These are phyloP conservation scores for Penstemon newberryi DNA, from an alignment of 257 asterid genomes.

Conservation along the genomic window DNA sequence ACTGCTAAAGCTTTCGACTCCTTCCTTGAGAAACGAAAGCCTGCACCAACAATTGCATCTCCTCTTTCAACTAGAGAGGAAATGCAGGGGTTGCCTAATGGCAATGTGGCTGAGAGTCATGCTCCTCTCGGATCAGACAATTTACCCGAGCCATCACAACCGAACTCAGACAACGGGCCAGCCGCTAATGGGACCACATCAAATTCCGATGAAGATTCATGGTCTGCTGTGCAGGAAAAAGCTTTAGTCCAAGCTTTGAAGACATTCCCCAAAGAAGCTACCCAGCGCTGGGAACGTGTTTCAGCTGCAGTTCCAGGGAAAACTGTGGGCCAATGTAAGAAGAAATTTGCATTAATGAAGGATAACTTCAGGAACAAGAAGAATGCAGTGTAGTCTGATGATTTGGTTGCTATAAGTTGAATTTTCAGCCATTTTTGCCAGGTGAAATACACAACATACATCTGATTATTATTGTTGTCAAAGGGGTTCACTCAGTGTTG, in stretches of 20 bases:
- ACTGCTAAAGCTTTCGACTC: constrained; percentile 90
- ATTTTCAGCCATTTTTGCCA: not conserved
- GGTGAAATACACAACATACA: not conserved
- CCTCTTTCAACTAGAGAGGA: constrained; percentile 88
- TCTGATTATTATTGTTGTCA: not conserved
- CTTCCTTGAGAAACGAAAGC: constrained; percentile 92
- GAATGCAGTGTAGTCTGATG: constrained; percentile 5
- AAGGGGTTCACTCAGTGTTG: not conserved
- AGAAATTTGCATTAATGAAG: constrained; percentile 64
- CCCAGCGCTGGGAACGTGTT: constrained; percentile 86
- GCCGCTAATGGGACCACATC: constrained; percentile 44
- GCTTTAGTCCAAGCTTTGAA: constrained; percentile 83
- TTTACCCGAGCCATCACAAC: constrained; percentile 35
- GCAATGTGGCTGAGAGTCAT: constrained; percentile 36
- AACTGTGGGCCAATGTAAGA: constrained; percentile 73
- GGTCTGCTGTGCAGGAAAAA: constrained; percentile 82
- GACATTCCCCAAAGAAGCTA: constrained; percentile 77
- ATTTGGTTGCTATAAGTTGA: not conserved
- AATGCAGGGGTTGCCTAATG: constrained; percentile 35
- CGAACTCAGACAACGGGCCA: constrained; percentile 22
- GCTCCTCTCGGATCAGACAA: constrained; percentile 35
- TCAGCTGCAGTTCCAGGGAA: constrained; percentile 89
- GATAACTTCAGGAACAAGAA: constrained; percentile 72
- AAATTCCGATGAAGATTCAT: constrained; percentile 55
- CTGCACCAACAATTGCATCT: constrained; percentile 69